A percentile compares a stretch with the other conserved stretches of the same genome.
Conservation (phyloP, 2,329 filamentous ascomycete species). For the Penicillium freii region DNA sequence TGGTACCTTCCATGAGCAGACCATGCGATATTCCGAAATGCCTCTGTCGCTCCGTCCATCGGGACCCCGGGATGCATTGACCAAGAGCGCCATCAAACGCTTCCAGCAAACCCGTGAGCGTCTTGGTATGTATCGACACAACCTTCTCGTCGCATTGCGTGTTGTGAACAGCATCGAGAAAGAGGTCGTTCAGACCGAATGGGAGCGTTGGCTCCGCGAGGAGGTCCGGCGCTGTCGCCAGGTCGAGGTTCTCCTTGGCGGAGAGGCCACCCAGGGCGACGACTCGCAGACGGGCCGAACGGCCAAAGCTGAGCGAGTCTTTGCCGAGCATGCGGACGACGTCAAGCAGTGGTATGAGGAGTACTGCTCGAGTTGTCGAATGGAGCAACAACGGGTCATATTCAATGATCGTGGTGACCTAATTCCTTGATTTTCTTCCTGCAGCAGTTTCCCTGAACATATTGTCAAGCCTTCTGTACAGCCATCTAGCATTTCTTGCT, state of each 20-base stretch:
- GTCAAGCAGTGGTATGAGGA: slow-evolving; percentile 57
- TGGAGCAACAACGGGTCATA: slow-evolving; percentile 40
- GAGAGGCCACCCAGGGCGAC: slow-evolving; percentile 22
- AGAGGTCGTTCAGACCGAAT: slow-evolving; percentile 82
- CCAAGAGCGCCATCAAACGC: slow-evolving; percentile 49
- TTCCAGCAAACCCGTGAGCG: slow-evolving; percentile 78
- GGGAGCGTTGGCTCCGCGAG: slow-evolving; percentile 85
- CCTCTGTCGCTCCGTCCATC: slow-evolving; percentile 31
- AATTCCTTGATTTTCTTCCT: slow-evolving; percentile 17
- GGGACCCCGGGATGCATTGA: slow-evolving; percentile 29
- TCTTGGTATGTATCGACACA: slow-evolving; percentile 80
- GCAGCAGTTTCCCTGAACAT: background rate
- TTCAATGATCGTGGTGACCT: slow-evolving; percentile 22
- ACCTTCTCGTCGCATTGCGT: slow-evolving; percentile 84
- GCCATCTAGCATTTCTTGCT: slow-evolving; percentile 12
- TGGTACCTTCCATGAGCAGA: slow-evolving; percentile 45
- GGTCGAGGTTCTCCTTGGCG: slow-evolving; percentile 49
- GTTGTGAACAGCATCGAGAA: slow-evolving; percentile 86
- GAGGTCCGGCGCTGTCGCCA: slow-evolving; percentile 75
- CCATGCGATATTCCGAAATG: slow-evolving; percentile 33
- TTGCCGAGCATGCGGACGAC: slow-evolving; percentile 42
- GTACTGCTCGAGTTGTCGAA: slow-evolving; percentile 62
- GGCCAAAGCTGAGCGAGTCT: slow-evolving; percentile 29
- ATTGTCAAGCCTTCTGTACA: slow-evolving; percentile 7
- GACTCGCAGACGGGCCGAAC: slow-evolving; percentile 23